Base-by-base conservation (phyloP, 1,284 basidiomycete species). In the Rhodotorula sp. region DNA sequence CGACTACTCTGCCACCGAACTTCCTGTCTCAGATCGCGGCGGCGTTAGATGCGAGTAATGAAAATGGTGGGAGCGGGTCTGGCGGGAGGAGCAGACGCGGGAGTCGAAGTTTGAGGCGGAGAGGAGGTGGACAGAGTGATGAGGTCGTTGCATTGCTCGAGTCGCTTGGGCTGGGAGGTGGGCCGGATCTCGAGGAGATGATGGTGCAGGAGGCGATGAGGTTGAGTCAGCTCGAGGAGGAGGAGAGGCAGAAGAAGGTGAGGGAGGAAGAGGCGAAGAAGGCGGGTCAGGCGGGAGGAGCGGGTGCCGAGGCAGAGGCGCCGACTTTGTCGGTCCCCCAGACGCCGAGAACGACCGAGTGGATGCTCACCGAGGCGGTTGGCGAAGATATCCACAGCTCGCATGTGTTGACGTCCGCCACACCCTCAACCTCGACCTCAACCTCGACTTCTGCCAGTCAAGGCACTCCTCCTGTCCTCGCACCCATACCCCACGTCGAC, bases 161-260 rank as follows among this genome's bases (percentile, higher is more conserved):
- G 39, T 55, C 36, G n/a, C 59, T 68, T 36, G 70, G 64, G 22
- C 59, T 62, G 19, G 71, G 65, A 6, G 55, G 73, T 7, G 77
- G 69, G 4, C 65, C 56, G 15, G 74, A 76, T 44, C 70, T 76
- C 39, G 76, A 75, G 53, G 77, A 97, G 90, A 82, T 98, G 58
- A 97, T 99, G 94, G 84, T 99, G 64, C 94, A 95, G 91, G 95
- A 99, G 82, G 96, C 95, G 1, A 97, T 99, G 94, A 88, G 95
- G 53, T 83, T 97, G 67, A 96, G 93, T 55, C 83, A 98, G 73
- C 80, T 96, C 63, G 95, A 99, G 76, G 93, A 98, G 72, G 85
- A 86, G 72, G 83, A 85, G 71, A 81, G 80, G 53, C 83, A 79
- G 57, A 76, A 78, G 67, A 79, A 81, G 67, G 73, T 74, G 32